Evolutionary conservation across 441 rosid genomes (phyloP).

Genomic region (Gossypium gossypioides): DNA sequence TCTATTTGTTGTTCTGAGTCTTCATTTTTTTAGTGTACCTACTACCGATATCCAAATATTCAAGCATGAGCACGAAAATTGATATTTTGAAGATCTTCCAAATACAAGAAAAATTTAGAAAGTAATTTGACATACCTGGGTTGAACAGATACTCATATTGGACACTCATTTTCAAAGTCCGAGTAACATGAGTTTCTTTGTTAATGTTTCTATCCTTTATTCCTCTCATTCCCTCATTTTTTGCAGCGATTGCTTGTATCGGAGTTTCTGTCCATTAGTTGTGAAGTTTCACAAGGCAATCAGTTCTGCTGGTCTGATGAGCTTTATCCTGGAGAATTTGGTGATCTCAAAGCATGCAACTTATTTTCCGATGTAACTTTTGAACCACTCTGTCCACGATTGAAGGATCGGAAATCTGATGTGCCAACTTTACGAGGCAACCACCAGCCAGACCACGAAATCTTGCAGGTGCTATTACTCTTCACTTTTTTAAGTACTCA

Average conservation of each 20-base stretch:
- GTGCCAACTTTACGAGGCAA: slow-evolving; percentile 21
- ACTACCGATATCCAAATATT: not conserved
- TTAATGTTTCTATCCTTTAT: not conserved
- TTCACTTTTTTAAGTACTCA: not conserved
- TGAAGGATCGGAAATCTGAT: slow-evolving; percentile 29
- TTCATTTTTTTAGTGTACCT: not conserved
- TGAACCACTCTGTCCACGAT: slow-evolving; percentile 36
- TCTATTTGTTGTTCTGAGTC: not conserved
- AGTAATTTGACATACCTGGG: not conserved
- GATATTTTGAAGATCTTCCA: not conserved
- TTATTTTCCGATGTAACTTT: slow-evolving; percentile 34
- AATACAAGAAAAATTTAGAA: not conserved
- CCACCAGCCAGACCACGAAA: slow-evolving; percentile 38
- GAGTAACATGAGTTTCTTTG: not conserved
- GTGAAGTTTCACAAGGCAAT: slow-evolving; percentile 31
- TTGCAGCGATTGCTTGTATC: slow-evolving; percentile 50
- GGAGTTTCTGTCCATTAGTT: slow-evolving; percentile 40
- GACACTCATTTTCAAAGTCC: not conserved
- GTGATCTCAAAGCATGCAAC: slow-evolving; percentile 44
- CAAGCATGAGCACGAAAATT: not conserved
- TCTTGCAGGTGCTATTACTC: slow-evolving; percentile 36
- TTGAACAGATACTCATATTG: not conserved
- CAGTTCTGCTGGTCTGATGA: slow-evolving; percentile 45
- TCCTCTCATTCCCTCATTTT: slow-evolving; percentile 8
- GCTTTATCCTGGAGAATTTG: slow-evolving; percentile 67